These are phyloP conservation scores for Tetrahymena borealis DNA, from an alignment of 73 alveolate genomes.

Conservation along the genomic window DNA sequence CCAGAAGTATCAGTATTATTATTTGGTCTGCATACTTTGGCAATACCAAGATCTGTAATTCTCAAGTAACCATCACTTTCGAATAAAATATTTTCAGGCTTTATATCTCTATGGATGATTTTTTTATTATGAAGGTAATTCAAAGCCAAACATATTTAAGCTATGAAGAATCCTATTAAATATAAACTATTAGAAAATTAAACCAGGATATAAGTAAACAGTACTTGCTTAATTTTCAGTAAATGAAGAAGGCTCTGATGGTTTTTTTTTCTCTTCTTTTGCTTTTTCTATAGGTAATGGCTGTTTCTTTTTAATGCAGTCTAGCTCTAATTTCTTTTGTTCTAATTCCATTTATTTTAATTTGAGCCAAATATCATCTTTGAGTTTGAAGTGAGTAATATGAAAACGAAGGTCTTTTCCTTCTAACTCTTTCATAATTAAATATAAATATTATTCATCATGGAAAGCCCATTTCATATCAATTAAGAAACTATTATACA, in stretches of 20 bases:
- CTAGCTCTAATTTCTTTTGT: not conserved
- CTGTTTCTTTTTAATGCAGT: not conserved
- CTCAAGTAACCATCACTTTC: constrained; percentile 43
- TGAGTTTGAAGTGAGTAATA: not conserved
- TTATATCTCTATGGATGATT: constrained; percentile 16
- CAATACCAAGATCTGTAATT: constrained; percentile 52
- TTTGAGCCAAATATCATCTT: not conserved
- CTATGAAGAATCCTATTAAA: constrained; percentile 12
- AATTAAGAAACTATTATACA: not conserved
- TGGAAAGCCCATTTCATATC: not conserved
- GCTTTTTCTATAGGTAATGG: not conserved
- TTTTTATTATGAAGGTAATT: constrained; percentile 12
- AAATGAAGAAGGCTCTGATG: not conserved
- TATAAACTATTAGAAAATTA: not conserved
- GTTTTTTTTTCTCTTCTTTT: not conserved
- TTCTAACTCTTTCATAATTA: not conserved
- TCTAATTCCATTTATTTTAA: not conserved
- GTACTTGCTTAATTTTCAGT: not conserved
- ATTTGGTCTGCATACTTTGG: constrained; percentile 27
- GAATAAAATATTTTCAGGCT: constrained; percentile 17
- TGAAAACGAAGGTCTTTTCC: not conserved
- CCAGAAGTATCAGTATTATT: constrained; percentile 43
- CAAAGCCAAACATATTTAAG: constrained; percentile 8
- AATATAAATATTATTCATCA: not conserved
- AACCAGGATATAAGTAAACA: not conserved